Evolutionary conservation across 306 rosid genomes (phyloP), one percentile per base, ranked within the genome.

Genomic region (Vicia villosa): DNA sequence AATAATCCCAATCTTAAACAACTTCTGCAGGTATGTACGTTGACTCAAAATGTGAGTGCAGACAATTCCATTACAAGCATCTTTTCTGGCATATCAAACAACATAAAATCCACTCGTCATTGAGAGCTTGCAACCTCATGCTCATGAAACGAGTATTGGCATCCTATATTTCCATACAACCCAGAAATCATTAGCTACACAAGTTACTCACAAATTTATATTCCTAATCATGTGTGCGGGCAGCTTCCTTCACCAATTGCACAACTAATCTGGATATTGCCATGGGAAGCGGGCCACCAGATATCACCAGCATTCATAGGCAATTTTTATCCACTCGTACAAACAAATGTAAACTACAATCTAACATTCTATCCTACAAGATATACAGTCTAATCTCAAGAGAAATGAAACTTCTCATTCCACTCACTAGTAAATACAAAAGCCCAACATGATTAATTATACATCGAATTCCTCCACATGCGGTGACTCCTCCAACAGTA

Each of bases 121-220:
- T 24, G 59, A 62, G 66, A 66, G 64, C 59, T 45, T 42, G 54
- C 54, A 81, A 60, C 78, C 75, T 77, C 38, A 51, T 63, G 68
- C 80, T 65, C 54, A 65, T 73, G 68, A 80, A 63, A 36, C 42
- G 66, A 55, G 57, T 28, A 40, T 20, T 32, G 45, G 65, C 65
- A 57, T 70, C 74, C 74, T 46, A 70, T 57, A 63, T 51, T 30
- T 66, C 63, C 54, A 17, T 40, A 57, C 51, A 74, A 80, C 80
- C 63, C 24, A 66, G 22, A 56, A 40, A 63, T 59, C 22, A 34
- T 70, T 21, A 2, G 60, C 26, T 45, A 32, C 74, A 46, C 5
- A 70, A 47, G 52, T 45, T 60, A 69, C 43, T 51, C 56, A 26
- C 66, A 56, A 32, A 34, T 30, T 57, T 55, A 40, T 69, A 50